phyloP scores from a whole-genome alignment of 495 filamentous ascomycete genomes.

The Parathielavia hyrcaniae region DNA sequence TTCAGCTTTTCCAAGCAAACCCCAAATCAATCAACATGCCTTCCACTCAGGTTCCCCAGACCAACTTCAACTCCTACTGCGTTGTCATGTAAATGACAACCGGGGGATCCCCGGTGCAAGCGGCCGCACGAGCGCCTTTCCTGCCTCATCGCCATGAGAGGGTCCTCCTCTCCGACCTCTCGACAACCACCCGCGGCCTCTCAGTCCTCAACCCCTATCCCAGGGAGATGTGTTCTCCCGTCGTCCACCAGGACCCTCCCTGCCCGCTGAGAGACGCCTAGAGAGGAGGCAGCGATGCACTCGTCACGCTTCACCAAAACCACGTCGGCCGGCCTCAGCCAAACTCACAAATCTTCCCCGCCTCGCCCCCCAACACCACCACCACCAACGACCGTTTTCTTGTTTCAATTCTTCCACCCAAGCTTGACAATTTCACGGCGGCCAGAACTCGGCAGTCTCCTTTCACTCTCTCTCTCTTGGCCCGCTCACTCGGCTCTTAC shows the following conservation, averaged over 20 bases:
- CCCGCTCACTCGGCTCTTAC: neutral
- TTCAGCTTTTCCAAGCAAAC: conserved; percentile 9
- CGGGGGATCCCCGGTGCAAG: neutral
- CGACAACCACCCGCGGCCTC: neutral
- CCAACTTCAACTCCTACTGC: conserved; percentile 33
- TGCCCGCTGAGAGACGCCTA: neutral
- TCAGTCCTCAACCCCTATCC: neutral
- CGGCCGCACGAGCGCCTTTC: neutral
- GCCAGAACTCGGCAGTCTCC: neutral
- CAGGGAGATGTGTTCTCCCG: neutral
- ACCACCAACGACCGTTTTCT: neutral
- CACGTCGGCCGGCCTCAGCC: neutral
- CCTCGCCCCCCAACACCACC: neutral
- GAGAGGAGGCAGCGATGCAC: neutral
- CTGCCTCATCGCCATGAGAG: neutral
- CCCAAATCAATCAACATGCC: conserved; percentile 34
- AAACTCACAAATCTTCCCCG: no score
- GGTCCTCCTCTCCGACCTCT: conserved; percentile 3
- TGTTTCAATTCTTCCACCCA: neutral
- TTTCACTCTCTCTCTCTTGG: conserved; percentile 1
- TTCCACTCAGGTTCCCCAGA: conserved; percentile 32
- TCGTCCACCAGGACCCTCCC: neutral
- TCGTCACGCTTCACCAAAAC: conserved; percentile 1
- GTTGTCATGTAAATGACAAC: conserved; percentile 37
- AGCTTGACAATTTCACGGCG: neutral